Evolutionary conservation across 148 eudicot genomes (phyloP), one percentile per base, ranked within the genome.

Genomic region (Chenopodium formosanum): DNA sequence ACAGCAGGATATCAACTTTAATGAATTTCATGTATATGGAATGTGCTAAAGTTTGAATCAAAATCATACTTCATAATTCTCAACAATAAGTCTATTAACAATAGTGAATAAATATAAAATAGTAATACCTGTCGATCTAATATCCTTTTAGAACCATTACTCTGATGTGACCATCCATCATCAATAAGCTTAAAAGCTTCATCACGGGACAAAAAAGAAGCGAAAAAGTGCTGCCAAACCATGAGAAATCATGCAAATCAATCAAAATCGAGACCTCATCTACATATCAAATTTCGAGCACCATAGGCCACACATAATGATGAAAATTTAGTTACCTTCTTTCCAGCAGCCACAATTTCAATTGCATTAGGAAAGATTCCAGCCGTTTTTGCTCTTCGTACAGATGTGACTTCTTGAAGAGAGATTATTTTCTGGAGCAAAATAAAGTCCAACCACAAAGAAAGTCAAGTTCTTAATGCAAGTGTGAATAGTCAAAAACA

Each of bases 341-440:
- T 94, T 53, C 79, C 95, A 52, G 88, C 90, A 75, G 95, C 93
- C 23, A 79, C 84, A 70, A 96, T 89, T 88, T 96, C 99, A 83
- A 96, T 92, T 70, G 99, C 99, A 87, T 97, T 96, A 22, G 99
- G 98, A 85, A 96, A 96, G 77, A 96, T 88, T 56, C 93, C 99
- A 52, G 97, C 99, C 22, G 97, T 90, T 84, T 92, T 96, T 44
- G 99, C 99, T 91, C 97, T 92, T 82, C 91, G 88, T 80, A 96
- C 94, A 72, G 89, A 78, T 76, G 93, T 89, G 81, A 96, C 87
- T 72, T 94, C 99, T 85, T 88, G 82, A 70, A 96, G 86, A 65
- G 93, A 87, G 74, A 96, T 92, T 80, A 91, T 87, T 92, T 92
- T 96, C 99, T 96, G 87, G 31, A 89, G 75, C 66, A 65, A 75